Base-by-base conservation (phyloP, 2,329 filamentous ascomycete species). In the Bipolaris victoriae region DNA sequence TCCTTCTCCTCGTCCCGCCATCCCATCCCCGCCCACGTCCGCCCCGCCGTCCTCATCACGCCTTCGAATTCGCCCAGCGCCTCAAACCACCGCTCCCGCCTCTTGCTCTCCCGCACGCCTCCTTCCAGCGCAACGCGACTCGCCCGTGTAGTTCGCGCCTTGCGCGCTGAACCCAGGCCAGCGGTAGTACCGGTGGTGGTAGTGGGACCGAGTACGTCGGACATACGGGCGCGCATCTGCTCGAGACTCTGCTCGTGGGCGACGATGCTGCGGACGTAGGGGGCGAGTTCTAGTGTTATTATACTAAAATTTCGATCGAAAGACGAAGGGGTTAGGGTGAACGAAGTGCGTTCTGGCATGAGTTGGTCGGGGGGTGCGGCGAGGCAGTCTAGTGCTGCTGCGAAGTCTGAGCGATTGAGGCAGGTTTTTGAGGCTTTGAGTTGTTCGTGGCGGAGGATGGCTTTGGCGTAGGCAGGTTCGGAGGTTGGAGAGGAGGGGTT, bases 181-280 rank as follows among this genome's bases (percentile, higher is more conserved):
- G 1, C 10, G 1, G 2, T 13, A 4, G 3, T 13, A 1, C 2
- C 11, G 29, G 2, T 29, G 26, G 7, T 10, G 26, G 26, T 10
- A 10, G 29, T 11, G 7, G 29, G 10, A 13, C 29, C 29, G 29
- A 29, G 35, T 10, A 39, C 35, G 3, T 49, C 46, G 3, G 46
- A n/a, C 9, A 90, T 76, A 16, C 83, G 83, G 7, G 85, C 73
- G 10, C 91, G 85, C 62, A 91, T 86, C 59, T 86, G 81, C 68
- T 92, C 89, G 1, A 95, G 83, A 1, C 82, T 82, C 18, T 86
- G 79, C 66, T 98, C 94, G 70, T 89, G 90, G 0, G 87, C 82
- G 1, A 94, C 87, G 58, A 99, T 98, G 36, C 84, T 83, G 10
- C 96, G 90, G n/a, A 98, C 85, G 73, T 91, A 98, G 0, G 96